Conservation (phyloP, 306 rosid species). For the Cucurbita pepo region DNA sequence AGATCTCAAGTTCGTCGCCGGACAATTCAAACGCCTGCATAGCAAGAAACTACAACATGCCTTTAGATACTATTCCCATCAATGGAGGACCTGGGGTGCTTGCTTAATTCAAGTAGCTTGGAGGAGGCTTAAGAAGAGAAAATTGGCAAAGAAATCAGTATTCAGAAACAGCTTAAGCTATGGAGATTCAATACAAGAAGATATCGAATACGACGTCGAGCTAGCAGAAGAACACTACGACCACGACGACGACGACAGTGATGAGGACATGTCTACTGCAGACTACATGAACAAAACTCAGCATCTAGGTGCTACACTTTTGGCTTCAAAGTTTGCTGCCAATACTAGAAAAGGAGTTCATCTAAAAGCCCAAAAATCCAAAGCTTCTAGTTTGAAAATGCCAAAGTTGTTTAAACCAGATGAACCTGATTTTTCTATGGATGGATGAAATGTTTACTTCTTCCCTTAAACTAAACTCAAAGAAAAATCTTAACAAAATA, state of each 20-base stretch:
- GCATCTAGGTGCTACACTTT: constrained; percentile 39
- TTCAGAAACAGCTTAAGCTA: constrained; percentile 28
- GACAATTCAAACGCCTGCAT: constrained; percentile 77
- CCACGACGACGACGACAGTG: not conserved
- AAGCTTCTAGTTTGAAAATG: constrained; percentile 24
- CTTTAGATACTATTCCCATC: constrained; percentile 48
- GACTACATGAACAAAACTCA: constrained; percentile 7
- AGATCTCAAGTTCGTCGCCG: constrained; percentile 59
- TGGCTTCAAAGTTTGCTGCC: constrained; percentile 74
- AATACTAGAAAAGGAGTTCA: constrained; percentile 40
- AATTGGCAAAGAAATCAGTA: constrained; percentile 38
- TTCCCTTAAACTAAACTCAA: not conserved
- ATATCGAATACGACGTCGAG: constrained; percentile 5
- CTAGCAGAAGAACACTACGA: constrained; percentile 12
- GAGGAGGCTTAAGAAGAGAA: constrained; percentile 47
- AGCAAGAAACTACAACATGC: constrained; percentile 65
- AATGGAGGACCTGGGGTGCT: constrained; percentile 83
- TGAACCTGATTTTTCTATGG: constrained; percentile 66
- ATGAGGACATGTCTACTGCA: constrained; percentile 8
- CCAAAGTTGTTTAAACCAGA: constrained; percentile 76
- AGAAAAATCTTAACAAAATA: not conserved
- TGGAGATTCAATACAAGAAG: constrained; percentile 11
- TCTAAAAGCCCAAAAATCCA: constrained; percentile 16
- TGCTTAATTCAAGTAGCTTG: constrained; percentile 73
- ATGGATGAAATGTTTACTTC: constrained; percentile 20